Conservation (phyloP, 805 yeast species). For the Zygotorulaspora florentina region DNA sequence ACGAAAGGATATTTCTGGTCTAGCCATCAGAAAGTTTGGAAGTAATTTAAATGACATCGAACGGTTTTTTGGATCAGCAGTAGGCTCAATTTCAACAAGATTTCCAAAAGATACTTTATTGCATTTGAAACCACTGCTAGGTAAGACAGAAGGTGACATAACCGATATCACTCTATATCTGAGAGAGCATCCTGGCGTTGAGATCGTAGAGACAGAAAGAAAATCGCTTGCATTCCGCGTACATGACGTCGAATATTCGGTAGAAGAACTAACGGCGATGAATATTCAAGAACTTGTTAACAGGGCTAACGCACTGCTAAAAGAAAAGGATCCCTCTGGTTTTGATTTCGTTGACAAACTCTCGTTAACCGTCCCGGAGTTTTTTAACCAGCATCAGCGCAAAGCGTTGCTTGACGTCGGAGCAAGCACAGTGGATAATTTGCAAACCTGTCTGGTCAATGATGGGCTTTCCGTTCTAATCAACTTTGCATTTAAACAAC, state of each 20-base stretch:
- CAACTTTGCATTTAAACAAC: conserved; percentile 53
- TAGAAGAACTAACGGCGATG: conserved; percentile 88
- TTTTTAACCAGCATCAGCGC: conserved; percentile 60
- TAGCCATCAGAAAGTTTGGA: conserved; percentile 52
- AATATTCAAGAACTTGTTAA: conserved; percentile 56
- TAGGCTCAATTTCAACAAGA: conserved; percentile 63
- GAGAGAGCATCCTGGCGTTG: conserved; percentile 57
- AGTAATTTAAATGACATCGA: conserved; percentile 46
- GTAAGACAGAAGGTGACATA: conserved; percentile 48
- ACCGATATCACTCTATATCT: conserved; percentile 45
- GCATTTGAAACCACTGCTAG: conserved; percentile 68
- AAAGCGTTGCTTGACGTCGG: conserved; percentile 68
- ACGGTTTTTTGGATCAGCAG: conserved; percentile 75
- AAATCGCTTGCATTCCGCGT: conserved; percentile 54
- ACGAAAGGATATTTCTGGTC: conserved; percentile 80
- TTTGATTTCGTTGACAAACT: conserved; percentile 51
- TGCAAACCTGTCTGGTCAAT: conserved; percentile 62
- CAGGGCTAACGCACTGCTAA: conserved; percentile 62
- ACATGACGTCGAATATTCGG: conserved; percentile 46
- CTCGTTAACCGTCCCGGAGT: conserved; percentile 76
- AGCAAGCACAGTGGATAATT: conserved; percentile 54
- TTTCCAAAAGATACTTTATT: conserved; percentile 67
- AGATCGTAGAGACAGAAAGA: conserved; percentile 43
- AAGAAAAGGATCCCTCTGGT: conserved; percentile 48
- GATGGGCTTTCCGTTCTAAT: conserved; percentile 92